A percentile compares a stretch with the other conserved stretches of the same genome.
Conservation (phyloP, 2,329 filamentous ascomycete genomes). For the Microascus cirrosus region DNA sequence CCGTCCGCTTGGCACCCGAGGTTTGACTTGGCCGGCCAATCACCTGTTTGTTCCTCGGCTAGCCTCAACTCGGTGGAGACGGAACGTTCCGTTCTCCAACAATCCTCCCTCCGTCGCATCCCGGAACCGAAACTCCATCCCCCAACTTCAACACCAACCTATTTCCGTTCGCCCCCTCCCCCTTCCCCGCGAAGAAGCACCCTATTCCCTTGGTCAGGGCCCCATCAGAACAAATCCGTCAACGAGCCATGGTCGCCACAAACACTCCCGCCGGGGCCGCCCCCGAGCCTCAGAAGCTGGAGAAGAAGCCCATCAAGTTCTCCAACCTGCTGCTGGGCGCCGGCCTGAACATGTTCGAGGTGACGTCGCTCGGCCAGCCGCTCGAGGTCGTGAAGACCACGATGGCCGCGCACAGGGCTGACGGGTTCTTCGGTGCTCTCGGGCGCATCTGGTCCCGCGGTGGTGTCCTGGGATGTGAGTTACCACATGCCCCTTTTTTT, state of each 20-base stretch:
- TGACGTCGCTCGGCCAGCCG: conserved; percentile 59
- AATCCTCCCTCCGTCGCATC: background rate
- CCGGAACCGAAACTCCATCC: background rate
- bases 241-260: conserved; percentile 51
- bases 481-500: conserved; percentile 3
- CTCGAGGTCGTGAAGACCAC: conserved; percentile 99
- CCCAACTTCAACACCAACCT: background rate
- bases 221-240: conserved; percentile 32
- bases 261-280: conserved; percentile 29
- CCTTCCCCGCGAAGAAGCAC: conserved; percentile 65
- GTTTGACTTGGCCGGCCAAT: background rate
- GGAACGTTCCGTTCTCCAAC: background rate
- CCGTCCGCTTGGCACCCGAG: background rate
- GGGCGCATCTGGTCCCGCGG: conserved; percentile 86
- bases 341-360: conserved; percentile 92
- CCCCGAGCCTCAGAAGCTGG: conserved; percentile 42
- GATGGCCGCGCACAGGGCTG: conserved; percentile 92
- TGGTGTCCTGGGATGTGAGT: conserved; percentile 87
- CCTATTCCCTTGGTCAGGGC: conserved; percentile 98
- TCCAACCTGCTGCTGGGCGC: conserved; percentile 93
- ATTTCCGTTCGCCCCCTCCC: conserved; percentile 10
- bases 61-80: background rate
- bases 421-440: conserved; percentile 75
- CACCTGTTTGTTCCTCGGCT: background rate
- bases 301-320: conserved; percentile 99